Percentiles rank a stretch among this genome's conserved stretches.
These are phyloP conservation scores for Beauveria bassiana DNA, from an alignment of 2,329 filamentous ascomycete genomes.

Conservation along the genomic window DNA sequence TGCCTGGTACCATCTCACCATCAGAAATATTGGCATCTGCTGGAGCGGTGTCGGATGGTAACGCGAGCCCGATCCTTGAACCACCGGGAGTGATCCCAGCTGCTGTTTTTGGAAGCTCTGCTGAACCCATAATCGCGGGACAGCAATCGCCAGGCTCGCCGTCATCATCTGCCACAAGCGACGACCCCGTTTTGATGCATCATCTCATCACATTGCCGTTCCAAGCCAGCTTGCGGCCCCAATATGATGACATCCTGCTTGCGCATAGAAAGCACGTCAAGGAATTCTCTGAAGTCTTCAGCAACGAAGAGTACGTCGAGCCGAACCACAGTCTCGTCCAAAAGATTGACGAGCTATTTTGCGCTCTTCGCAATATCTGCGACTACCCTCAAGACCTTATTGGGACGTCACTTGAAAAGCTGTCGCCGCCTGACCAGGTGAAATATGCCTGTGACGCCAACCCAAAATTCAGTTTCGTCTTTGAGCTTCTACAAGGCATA, in stretches of 20 bases:
- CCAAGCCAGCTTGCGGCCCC: slow-evolving; percentile 41
- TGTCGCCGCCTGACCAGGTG: slow-evolving; percentile 35
- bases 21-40: slow-evolving; percentile 11
- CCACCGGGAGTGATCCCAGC: slow-evolving; percentile 1
- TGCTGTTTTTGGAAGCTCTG: slow-evolving; percentile 7
- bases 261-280: slow-evolving; percentile 36
- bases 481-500: slow-evolving; percentile 43
- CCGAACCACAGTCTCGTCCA: slow-evolving; percentile 33
- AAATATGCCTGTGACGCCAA: slow-evolving; percentile 50
- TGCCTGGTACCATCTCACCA: slow-evolving; percentile 11
- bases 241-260: slow-evolving; percentile 43
- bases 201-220: slow-evolving; percentile 51
- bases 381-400: slow-evolving; percentile 48
- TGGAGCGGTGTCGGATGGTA: not conserved
- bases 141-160: not conserved
- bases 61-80: not conserved
- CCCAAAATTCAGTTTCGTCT: slow-evolving; percentile 52
- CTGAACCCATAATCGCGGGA: not conserved
- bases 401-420: slow-evolving; percentile 30
- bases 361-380: slow-evolving; percentile 44
- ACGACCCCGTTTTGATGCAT: slow-evolving; percentile 22
- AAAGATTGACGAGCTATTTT: slow-evolving; percentile 45
- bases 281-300: slow-evolving; percentile 37
- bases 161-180: slow-evolving; percentile 13
- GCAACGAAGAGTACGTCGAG: slow-evolving; percentile 27